These are phyloP conservation scores for Candida easanensis DNA, from an alignment of 805 yeast genomes.

Conservation along the genomic window DNA sequence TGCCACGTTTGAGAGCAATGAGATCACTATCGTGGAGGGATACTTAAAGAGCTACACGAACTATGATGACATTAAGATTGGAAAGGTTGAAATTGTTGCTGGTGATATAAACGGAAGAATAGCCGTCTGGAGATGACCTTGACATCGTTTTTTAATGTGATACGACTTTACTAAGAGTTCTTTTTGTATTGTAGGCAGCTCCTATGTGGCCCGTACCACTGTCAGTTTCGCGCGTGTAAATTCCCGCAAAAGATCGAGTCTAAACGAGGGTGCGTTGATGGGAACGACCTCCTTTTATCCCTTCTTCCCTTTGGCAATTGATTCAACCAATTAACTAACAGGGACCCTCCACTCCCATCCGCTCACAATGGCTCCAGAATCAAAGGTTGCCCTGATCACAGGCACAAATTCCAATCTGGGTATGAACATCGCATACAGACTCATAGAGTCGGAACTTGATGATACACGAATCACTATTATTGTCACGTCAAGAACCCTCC, in stretches of 20 bases:
- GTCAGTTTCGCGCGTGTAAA: neutral
- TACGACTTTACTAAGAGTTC: no score
- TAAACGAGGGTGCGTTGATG: neutral
- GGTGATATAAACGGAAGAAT: slow-evolving; percentile 57
- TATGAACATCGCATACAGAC: slow-evolving; percentile 75
- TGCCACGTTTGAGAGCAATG: slow-evolving; percentile 13
- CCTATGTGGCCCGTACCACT: neutral
- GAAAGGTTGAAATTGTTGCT: slow-evolving; percentile 43
- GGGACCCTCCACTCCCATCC: no score
- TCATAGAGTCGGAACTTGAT: slow-evolving; percentile 58
- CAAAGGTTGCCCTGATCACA: slow-evolving; percentile 43
- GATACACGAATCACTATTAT: slow-evolving; percentile 66
- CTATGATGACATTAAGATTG: slow-evolving; percentile 35
- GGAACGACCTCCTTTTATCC: no score
- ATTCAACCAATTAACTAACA: no score
- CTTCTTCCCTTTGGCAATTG: no score
- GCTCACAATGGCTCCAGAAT: slow-evolving; percentile 13
- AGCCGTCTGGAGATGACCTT: slow-evolving; percentile 40
- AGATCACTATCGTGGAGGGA: slow-evolving; percentile 33
- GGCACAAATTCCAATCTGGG: slow-evolving; percentile 71
- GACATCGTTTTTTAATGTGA: no score
- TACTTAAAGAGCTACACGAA: slow-evolving; percentile 31
- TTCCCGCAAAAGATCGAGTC: neutral
- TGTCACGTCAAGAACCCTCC: slow-evolving; percentile 86
- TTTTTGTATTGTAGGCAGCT: neutral